Evolutionary conservation across 805 yeast genomes (phyloP).

Genomic region (Nakazawaea siamensis): DNA sequence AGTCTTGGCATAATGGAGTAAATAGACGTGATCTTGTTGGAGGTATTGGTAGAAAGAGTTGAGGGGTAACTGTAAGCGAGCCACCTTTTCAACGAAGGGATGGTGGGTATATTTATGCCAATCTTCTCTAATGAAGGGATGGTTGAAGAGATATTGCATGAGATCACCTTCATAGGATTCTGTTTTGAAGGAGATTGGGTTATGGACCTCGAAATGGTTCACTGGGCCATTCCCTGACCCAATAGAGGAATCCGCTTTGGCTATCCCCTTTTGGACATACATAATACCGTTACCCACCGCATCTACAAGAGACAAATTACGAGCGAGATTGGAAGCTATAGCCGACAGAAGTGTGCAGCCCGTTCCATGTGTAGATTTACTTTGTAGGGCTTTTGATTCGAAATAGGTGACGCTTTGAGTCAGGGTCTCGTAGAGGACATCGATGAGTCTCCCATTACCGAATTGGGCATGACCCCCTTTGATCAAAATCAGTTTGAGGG

Average conservation of each 20-base stretch:
- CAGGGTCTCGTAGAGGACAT: conserved; percentile 41
- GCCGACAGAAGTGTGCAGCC: conserved; percentile 83
- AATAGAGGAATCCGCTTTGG: conserved; percentile 28
- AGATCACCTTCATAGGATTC: conserved; percentile 21
- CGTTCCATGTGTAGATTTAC: conserved; percentile 72
- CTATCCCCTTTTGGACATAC: conserved; percentile 59
- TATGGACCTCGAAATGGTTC: conserved; percentile 39
- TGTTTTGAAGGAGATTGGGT: conserved; percentile 6
- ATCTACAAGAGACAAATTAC: conserved; percentile 31
- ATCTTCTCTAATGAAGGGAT: conserved; percentile 41
- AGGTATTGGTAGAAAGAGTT: conserved; percentile 37
- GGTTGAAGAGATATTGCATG: conserved; percentile 42
- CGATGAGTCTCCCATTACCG: conserved; percentile 30
- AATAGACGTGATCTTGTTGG: conserved; percentile 62
- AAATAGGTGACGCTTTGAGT: conserved; percentile 30
- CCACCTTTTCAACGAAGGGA: conserved; percentile 48
- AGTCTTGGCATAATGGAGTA: conserved; percentile 59
- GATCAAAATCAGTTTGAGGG: conserved; percentile 48
- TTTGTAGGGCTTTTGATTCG: conserved; percentile 34
- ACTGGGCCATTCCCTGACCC: conserved; percentile 66
- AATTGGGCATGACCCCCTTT: conserved; percentile 78
- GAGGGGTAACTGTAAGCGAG: conserved; percentile 40
- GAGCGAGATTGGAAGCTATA: conserved; percentile 65
- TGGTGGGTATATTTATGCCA: conserved; percentile 60
- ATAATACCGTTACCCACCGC: conserved; percentile 51